Evolutionary conservation across 768 basidiomycete genomes (phyloP).

Genomic region (Termitomyces sp.): DNA sequence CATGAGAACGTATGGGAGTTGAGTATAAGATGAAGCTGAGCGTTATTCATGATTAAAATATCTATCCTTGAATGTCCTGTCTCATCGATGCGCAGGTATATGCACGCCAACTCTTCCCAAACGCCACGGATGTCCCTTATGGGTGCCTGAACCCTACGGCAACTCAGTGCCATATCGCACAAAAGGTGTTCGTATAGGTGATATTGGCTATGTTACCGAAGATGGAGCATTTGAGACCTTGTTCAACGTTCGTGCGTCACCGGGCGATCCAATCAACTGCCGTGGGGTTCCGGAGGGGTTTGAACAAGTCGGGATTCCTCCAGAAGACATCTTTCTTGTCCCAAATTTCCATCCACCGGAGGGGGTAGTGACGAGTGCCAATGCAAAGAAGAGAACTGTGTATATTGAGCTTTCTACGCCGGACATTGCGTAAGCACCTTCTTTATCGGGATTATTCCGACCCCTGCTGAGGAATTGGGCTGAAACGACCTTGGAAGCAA

Average conservation of each 20-base stretch:
- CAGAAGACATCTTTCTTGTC: slow-evolving; percentile 10
- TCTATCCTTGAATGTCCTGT: slow-evolving; percentile 1
- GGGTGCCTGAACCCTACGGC: slow-evolving; percentile 24
- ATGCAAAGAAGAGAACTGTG: neutral
- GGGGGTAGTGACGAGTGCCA: slow-evolving; percentile 5
- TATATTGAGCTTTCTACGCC: slow-evolving; percentile 5
- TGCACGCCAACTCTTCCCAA: slow-evolving; percentile 11
- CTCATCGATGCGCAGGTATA: slow-evolving; percentile 11
- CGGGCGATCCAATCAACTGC: slow-evolving; percentile 11
- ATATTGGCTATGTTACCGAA: slow-evolving; percentile 17
- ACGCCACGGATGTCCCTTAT: slow-evolving; percentile 25
- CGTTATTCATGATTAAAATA: neutral
- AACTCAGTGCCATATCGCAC: slow-evolving; percentile 15
- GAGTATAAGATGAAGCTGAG: neutral
- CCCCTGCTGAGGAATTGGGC: neutral
- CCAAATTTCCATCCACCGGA: slow-evolving; percentile 5
- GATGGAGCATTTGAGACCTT: slow-evolving; percentile 17
- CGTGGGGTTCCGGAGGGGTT: slow-evolving; percentile 13
- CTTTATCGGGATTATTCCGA: neutral
- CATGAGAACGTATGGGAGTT: too few species aligned
- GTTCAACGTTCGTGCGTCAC: slow-evolving; percentile 15
- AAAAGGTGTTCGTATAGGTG: slow-evolving; percentile 18
- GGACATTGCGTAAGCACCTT: slow-evolving; percentile 5
- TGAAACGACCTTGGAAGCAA: neutral
- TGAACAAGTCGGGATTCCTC: slow-evolving; percentile 7